These are phyloP conservation scores for Hanseniaspora thailandica DNA, from an alignment of 805 yeast species.

Conservation along the genomic window DNA sequence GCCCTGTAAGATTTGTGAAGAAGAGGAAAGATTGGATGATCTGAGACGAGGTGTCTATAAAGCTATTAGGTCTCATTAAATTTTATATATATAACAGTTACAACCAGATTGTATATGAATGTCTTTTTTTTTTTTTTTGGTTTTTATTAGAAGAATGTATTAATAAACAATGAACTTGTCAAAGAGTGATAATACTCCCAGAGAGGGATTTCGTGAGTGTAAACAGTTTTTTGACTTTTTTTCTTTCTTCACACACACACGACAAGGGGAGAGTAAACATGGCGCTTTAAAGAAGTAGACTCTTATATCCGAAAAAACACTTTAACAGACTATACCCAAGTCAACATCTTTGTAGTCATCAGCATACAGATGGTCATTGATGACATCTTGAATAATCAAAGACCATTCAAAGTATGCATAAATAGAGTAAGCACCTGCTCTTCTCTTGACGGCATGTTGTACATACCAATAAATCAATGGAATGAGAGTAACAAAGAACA, in stretches of 20 bases:
- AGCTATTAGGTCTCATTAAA: slow-evolving; percentile 8
- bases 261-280: too few species aligned
- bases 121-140: too few species aligned
- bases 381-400: slow-evolving; percentile 68
- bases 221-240: too few species aligned
- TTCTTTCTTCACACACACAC: too few species aligned
- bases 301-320: background rate
- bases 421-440: slow-evolving; percentile 89
- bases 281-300: background rate
- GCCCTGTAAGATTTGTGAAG: slow-evolving; percentile 74
- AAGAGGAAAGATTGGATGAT: slow-evolving; percentile 54
- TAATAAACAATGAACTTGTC: too few species aligned
- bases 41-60: slow-evolving; percentile 23
- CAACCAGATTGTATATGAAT: too few species aligned
- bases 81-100: too few species aligned
- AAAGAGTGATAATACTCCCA: too few species aligned
- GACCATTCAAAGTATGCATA: slow-evolving; percentile 96
- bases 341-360: slow-evolving; percentile 44
- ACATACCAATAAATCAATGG: slow-evolving; percentile 84
- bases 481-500: slow-evolving; percentile 60
- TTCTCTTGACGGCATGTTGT: slow-evolving; percentile 78
- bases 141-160: too few species aligned
- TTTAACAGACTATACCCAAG: slow-evolving; percentile 15
- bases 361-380: slow-evolving; percentile 71
- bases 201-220: too few species aligned